Evolutionary conservation across 305 asterid genomes (phyloP), one percentile per base, ranked within the genome.

Genomic region (Fraxinus ornus): DNA sequence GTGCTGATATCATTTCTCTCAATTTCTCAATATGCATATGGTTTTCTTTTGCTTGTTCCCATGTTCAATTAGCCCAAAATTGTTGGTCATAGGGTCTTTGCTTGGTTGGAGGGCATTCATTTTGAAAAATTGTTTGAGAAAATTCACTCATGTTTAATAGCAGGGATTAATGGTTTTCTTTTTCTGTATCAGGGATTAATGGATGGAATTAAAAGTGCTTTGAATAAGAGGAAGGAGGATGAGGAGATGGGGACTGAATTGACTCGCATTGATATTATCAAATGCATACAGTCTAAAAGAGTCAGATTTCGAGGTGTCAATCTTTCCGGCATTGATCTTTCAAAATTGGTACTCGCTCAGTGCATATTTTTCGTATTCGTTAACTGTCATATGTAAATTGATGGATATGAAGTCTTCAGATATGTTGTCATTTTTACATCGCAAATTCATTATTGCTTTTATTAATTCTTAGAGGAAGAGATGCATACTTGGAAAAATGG

Each of bases 241-340:
- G 95, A 91, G 80, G 97, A 93, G 73, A 84, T 90, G 91, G 94
- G 90, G 81, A 85, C 94, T 62, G 99, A 94, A 88, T 84, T 95
- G 90, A 93, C 94, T 52, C 97, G 99, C 80, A 87, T 86, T 83
- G 99, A 95, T 87, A 95, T 95, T 81, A 95, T 94, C 86, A 93
- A 93, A 90, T 95, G 99, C 90, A 90, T 91, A 90, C 99, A 95
- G 87, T 94, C 98, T 72, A 93, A 94, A 60, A 94, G 86, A 89
- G 99, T 94, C 89, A 91, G 93, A 88, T 92, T 95, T 85, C 97
- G 98, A 75, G 99, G 99, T 87, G 85, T 95, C 85, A 95, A 94
- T 89, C 93, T 95, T 78, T 93, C 99, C 74, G 97, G 97, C 83
- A 94, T 93, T 80, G 97, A 95, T 89, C 97, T 95, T 80, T 95